Evolutionary conservation across 805 yeast species (phyloP).

Genomic region (Metschnikowia lochheadii): DNA sequence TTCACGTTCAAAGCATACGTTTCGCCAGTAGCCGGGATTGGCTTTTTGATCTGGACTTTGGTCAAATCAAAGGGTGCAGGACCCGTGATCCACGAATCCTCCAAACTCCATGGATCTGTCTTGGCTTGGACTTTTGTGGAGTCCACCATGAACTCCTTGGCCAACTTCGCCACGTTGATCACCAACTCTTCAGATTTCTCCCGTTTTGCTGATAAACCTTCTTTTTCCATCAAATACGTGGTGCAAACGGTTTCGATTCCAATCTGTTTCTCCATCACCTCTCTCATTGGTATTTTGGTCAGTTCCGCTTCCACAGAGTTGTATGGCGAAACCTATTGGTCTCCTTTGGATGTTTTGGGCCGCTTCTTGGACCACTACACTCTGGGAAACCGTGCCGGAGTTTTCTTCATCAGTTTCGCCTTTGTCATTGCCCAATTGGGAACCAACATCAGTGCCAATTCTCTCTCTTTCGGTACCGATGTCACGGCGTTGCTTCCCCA

Average conservation of each 20-base stretch:
- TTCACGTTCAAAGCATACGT: conserved; percentile 77
- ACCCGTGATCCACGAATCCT: conserved; percentile 56
- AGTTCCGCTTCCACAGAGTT: conserved; percentile 70
- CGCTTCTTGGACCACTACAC: conserved; percentile 50
- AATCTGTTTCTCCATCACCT: conserved; percentile 70
- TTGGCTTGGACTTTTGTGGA: conserved; percentile 81
- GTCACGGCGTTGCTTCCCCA: conserved; percentile 63
- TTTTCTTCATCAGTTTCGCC: conserved; percentile 64
- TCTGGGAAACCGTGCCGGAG: conserved; percentile 72
- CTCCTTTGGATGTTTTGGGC: conserved; percentile 73
- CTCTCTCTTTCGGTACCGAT: conserved; percentile 70
- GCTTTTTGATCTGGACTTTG: conserved; percentile 79
- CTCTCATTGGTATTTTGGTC: conserved; percentile 79
- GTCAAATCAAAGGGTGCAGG: conserved; percentile 80
- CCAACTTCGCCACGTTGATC: conserved; percentile 86
- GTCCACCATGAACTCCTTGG: conserved; percentile 74
- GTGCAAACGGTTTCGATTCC: conserved; percentile 64
- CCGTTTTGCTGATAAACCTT: conserved; percentile 60
- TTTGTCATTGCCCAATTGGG: conserved; percentile 77
- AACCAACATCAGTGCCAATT: conserved; percentile 70
- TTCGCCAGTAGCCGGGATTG: conserved; percentile 81
- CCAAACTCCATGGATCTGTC: conserved; percentile 51
- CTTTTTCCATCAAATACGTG: conserved; percentile 36
- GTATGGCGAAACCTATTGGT: conserved; percentile 74
- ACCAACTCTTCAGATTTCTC: conserved; percentile 88